Evolutionary conservation across 2,329 filamentous ascomycete genomes (phyloP).

Genomic region (Monosporascus sp.): DNA sequence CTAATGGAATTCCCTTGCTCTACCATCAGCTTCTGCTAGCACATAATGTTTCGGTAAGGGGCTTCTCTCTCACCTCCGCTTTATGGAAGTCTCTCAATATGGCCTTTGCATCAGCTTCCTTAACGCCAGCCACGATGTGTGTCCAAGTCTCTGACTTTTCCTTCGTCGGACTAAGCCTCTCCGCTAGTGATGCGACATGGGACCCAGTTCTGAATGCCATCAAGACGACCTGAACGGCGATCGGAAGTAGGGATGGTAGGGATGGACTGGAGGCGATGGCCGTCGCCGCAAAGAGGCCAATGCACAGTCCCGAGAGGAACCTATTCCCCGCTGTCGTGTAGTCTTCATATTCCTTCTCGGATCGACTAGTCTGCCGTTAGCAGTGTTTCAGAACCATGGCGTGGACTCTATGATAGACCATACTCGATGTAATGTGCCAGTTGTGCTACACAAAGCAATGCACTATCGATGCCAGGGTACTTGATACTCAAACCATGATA

Average conservation of each 20-base stretch:
- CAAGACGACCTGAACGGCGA: conserved; percentile 59
- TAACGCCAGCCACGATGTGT: conserved; percentile 54
- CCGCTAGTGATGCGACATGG: conserved; percentile 46
- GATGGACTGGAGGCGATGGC: conserved; percentile 60
- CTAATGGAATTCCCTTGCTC: conserved; percentile 34
- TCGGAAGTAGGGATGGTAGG: conserved; percentile 54
- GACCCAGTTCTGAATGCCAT: conserved; percentile 62
- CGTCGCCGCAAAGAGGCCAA: conserved; percentile 63
- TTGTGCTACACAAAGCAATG: conserved; percentile 59
- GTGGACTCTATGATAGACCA: conserved; percentile 20
- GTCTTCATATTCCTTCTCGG: conserved; percentile 51
- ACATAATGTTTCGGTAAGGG: not conserved
- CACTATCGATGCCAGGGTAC: conserved; percentile 59
- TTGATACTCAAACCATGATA: conserved; percentile 55
- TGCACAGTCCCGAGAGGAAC: conserved; percentile 60
- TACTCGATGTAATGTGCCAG: conserved; percentile 66
- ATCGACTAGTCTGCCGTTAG: conserved; percentile 36
- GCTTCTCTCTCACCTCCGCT: conserved; percentile 36
- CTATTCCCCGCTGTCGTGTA: conserved; percentile 43
- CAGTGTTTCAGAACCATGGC: not conserved
- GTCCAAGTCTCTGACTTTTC: conserved; percentile 59
- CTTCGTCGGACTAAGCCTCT: conserved; percentile 34
- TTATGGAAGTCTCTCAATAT: conserved; percentile 54
- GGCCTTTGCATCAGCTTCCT: conserved; percentile 44
- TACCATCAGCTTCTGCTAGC: conserved; percentile 4